Evolutionary conservation across 2,329 filamentous ascomycete genomes (phyloP), one percentile per base, ranked within the genome.

Genomic region (Ilyonectria mors-panacis): DNA sequence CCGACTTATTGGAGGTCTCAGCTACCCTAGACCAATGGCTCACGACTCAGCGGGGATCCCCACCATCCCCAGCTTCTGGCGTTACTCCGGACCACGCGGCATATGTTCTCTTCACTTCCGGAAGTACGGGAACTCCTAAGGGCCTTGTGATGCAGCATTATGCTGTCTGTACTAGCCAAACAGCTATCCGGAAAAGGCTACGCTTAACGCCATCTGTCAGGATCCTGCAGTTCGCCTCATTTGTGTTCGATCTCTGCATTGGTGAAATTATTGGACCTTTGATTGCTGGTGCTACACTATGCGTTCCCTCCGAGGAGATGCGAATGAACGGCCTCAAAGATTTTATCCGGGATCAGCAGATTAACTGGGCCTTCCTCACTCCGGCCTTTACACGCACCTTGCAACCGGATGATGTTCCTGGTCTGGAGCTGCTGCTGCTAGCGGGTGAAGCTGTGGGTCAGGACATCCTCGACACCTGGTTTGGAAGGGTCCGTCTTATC

Each of bases 111-210:
- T 76, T 67, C 21, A 76, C 74, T 6, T 76, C 72, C 0, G 74
- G 74, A 5, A 76, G 74, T 8, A 76, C 74, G 1, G 74, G 74
- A 35, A 74, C 51, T 7, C 70, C 74, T 0, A 76, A 76, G 17
- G 74, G 74, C 1, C 63, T 76, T 13, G 59, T 76, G 1, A 71
- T 76, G 26, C 67, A 71, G 2, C 74, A 76, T 19, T 45, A 55
- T 0, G 66, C 73, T 0, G 69, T 76, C 9, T 15, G 65, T 0
- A 57, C 67, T 0, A 67, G 66, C 9, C 50, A 62, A 1, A 70
- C 17, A 6, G 68, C 58, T 17, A 72, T 66, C n/a, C 70, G 50
- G 35, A 30, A 64, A 23, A 45, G 65, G 1, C 73, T 72, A 56
- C 37, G 67, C 3, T 30, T 73, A 0, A 30, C 6, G 13, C 15